phyloP scores from a whole-genome alignment of 1,139 yeast species.

The Geotrichum klebahnii region DNA sequence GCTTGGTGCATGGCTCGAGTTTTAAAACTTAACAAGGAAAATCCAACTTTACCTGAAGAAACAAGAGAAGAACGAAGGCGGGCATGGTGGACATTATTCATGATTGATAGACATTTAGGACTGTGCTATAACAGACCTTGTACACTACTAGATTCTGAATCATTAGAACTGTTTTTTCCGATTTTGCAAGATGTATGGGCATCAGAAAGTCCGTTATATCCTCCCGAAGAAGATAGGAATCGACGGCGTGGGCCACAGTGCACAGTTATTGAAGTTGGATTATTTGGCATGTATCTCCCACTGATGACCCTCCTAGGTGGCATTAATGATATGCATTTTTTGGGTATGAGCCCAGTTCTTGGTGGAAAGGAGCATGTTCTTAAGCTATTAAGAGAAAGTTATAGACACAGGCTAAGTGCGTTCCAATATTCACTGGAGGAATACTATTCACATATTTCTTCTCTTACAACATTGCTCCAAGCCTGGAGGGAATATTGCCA shows the following conservation, averaged over 20 bases:
- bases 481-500: slow-evolving; percentile 33
- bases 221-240: slow-evolving; percentile 31
- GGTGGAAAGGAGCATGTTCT: slow-evolving; percentile 24
- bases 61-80: slow-evolving; percentile 43
- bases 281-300: slow-evolving; percentile 32
- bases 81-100: slow-evolving; percentile 44
- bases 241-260: slow-evolving; percentile 26
- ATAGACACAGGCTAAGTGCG: slow-evolving; percentile 27
- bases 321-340: slow-evolving; percentile 29
- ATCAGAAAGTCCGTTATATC: slow-evolving; percentile 27
- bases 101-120: slow-evolving; percentile 43
- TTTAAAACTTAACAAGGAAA: slow-evolving; percentile 38
- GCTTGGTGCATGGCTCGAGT: slow-evolving; percentile 40
- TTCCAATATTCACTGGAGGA: slow-evolving; percentile 29
- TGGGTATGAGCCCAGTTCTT: slow-evolving; percentile 22
- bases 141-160: slow-evolving; percentile 39
- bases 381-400: slow-evolving; percentile 26
- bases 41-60: slow-evolving; percentile 34
- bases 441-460: slow-evolving; percentile 20
- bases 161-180: slow-evolving; percentile 38
- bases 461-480: slow-evolving; percentile 18
- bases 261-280: slow-evolving; percentile 27
- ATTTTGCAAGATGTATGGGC: slow-evolving; percentile 40
- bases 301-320: slow-evolving; percentile 32
- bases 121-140: slow-evolving; percentile 41